Evolutionary conservation across 768 basidiomycete species (phyloP), one percentile per base, ranked within the genome.

Genomic region (Cubamyces sp.): DNA sequence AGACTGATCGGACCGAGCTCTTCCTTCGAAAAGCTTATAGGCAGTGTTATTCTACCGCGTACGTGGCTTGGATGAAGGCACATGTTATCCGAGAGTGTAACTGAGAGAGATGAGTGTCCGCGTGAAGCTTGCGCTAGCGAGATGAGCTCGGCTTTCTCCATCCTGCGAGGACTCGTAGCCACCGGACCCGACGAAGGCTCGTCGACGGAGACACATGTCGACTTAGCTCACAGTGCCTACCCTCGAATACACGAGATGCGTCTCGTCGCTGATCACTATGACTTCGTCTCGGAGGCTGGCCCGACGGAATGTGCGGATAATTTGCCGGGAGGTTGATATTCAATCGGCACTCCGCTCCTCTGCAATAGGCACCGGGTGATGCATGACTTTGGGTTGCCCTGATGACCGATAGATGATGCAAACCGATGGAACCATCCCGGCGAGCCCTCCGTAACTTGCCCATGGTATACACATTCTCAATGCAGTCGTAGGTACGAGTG

Each of bases 211-310:
- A n/a, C 28, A 42, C 54, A 25, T 47, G 41, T 18, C 41, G 47
- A 23, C 40, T 39, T 49, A 49, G 48, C 18, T 28, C 48, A 59
- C 5, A 23, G 16, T 16, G 16, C 9, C 40, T 39, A 45, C 57
- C 57, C 57, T 59, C n/a, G 49, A 51, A 59, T 50, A n/a, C 49
- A 45, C 41, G 47, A 42, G 26, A 45, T n/a, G 23, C 25, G 18
- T 50, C 2, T 39, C 41, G 42, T 51, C 49, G 57, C 49, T n/a
- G 57, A 51, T 59, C 49, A 28, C 47, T 34, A 7, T 28, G 49
- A 26, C 26, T 43, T 51, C 49, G n/a, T 11, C 34, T 43, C 57
- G 49, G 49, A 43, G 21, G 26, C 26, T 51, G 28, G 41, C 45
- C 49, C 57, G 41, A 23, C n/a, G 41, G 41, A 26, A 30, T 45